Evolutionary conservation across 139 green algal genomes (phyloP).

Genomic region (Auxenochlorella pyrenoidosa): DNA sequence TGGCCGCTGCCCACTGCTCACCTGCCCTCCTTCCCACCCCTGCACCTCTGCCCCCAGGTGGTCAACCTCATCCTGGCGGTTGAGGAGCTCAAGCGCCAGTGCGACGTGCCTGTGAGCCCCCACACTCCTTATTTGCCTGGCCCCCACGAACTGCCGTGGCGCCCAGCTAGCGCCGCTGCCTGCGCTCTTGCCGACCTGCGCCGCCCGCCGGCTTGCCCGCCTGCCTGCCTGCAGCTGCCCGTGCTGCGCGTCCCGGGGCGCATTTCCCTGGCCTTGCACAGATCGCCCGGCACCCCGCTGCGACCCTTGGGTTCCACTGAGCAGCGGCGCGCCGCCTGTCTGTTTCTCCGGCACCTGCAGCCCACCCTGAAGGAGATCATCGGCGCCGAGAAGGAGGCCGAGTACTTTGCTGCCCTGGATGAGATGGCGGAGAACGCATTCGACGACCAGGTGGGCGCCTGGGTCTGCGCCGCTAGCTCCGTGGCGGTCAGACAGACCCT

Average conservation of each 20-base stretch:
- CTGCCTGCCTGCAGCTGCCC: background rate
- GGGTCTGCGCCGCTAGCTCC: no score
- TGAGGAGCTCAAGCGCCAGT: slow-evolving; percentile 69
- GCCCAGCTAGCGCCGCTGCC: no score
- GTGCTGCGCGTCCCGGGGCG: background rate
- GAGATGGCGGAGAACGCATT: slow-evolving; percentile 66
- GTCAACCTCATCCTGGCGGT: slow-evolving; percentile 67
- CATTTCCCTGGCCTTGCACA: background rate
- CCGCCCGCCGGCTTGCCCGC: background rate
- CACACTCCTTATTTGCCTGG: no score
- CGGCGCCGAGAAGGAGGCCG: slow-evolving; percentile 36
- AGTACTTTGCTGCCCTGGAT: slow-evolving; percentile 54
- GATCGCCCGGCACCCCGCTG: no score
- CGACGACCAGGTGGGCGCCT: slow-evolving; percentile 55
- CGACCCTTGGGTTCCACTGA: no score
- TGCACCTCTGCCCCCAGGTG: slow-evolving; percentile 7
- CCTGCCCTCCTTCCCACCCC: no score
- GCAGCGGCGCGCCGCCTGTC: no score
- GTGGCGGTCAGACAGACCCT: no score
- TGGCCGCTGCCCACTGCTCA: no score
- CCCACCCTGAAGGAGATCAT: slow-evolving; percentile 66
- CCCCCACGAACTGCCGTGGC: no score
- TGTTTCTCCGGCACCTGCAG: no score
- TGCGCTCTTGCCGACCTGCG: background rate
- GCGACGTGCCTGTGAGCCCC: slow-evolving; percentile 52